Evolutionary conservation across 768 basidiomycete species (phyloP).

Genomic region (Tulasnella calospora): DNA sequence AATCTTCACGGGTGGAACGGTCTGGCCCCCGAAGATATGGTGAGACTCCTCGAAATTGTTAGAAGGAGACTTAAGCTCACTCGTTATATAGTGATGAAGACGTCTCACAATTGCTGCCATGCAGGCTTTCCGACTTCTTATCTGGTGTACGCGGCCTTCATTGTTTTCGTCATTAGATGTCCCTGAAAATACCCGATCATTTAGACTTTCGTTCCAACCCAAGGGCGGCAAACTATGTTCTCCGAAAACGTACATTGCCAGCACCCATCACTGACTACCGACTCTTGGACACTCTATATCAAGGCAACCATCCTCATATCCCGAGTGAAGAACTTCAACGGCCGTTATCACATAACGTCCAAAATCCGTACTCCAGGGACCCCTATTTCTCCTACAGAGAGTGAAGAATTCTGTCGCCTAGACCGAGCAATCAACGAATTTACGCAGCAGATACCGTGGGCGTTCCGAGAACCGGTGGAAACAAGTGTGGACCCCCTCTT

Average conservation of each 20-base stretch:
- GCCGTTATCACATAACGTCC: slow-evolving; percentile 10
- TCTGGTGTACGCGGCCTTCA: neutral
- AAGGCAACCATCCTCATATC: slow-evolving; percentile 64
- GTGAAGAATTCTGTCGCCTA: slow-evolving; percentile 7
- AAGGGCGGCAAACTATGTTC: slow-evolving; percentile 59
- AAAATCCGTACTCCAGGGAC: neutral
- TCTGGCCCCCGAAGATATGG: slow-evolving; percentile 13
- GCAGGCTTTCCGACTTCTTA: neutral
- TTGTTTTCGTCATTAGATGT: neutral
- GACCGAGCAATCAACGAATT: slow-evolving; percentile 18
- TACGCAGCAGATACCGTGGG: slow-evolving; percentile 3
- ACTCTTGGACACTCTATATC: slow-evolving; percentile 66
- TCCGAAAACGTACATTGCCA: slow-evolving; percentile 52
- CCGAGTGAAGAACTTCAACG: slow-evolving; percentile 28
- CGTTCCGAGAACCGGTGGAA: slow-evolving; percentile 2
- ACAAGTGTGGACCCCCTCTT: neutral
- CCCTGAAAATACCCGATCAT: too few relatives aligned
- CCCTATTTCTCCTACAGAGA: neutral
- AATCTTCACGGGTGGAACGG: slow-evolving; percentile 8
- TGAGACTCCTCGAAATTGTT: neutral
- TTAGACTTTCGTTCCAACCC: neutral
- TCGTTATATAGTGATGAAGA: neutral
- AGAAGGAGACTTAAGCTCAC: neutral
- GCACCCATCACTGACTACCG: slow-evolving; percentile 59
- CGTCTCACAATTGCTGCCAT: slow-evolving; percentile 20